Base-by-base conservation (phyloP, 2,329 filamentous ascomycete genomes). In the Aspergillus novofumigatus region DNA sequence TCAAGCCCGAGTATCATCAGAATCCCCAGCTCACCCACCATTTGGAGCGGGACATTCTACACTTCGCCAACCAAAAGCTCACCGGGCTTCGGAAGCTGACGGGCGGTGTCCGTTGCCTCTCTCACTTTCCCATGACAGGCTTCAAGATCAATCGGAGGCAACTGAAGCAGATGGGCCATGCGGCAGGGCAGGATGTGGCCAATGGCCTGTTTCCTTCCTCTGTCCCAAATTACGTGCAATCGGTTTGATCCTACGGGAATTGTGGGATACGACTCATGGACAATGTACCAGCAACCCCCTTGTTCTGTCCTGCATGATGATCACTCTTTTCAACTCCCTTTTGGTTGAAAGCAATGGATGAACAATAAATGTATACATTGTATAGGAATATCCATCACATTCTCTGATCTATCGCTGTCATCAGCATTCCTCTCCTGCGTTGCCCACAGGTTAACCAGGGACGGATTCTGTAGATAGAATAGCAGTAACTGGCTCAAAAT, bases 31-130 rank as follows among this genome's bases (percentile, higher is more conserved):
- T 28, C 17, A 26, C 29, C 21, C 28, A 20, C 17, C 5, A 32
- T 21, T 9, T 59, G 32, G 52, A 54, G 48, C 21, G 17, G 20
- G 51, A 60, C 14, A 56, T 62, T 26, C 41, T 53, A 49, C 20
- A 42, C 35, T 62, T 54, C 42, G 60, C 54, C 4, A 49, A 49
- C 10, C 44, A 52, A 10, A 56, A 49, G 32, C 41, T 62, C 23
- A 60, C 58, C 14, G 55, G 56, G 17, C 52, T 62, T n/a, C 54
- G 54, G 47, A 35, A 52, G 32, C 29, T 62, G 49, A 61, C 58
- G 4, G 60, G 60, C 3, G 60, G 60, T 1, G 55, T 62, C 21
- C 53, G 51, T 28, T 62, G 55, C 55, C 41, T 62, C 14, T 51
- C 56, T 4, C 50, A 53, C 20, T 62, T 55, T 48, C 59, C 59